Evolutionary conservation across 805 yeast genomes (phyloP), one percentile per base, ranked within the genome.

Genomic region (Dipodascopsis uninucleata): DNA sequence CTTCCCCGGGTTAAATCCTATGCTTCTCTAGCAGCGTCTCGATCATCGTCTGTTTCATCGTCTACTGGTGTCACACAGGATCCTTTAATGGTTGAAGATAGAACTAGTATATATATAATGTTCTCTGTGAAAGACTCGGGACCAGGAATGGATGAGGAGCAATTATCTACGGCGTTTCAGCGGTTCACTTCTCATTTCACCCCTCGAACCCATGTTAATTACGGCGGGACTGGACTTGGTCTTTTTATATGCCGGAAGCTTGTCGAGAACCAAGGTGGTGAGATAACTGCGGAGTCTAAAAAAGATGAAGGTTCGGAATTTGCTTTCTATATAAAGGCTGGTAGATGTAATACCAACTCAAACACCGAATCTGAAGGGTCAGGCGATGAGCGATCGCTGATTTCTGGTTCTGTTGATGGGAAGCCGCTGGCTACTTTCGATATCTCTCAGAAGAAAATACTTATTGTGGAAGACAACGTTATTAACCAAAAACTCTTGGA

Each of bases 171-270:
- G 49, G 95, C 93, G 1, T 90, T 90, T 63, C 97, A 90, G 58
- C 96, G 97, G 1, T 90, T 90, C 70, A 89, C 90, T 14, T 97
- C 93, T 66, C 97, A 97, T 43, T 97, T 90, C 61, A 95, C 88
- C 63, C 87, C 96, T 0, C 70, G 86, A 23, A 85, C 95, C 6
- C 73, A 95, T 31, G 55, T 36, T 58, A 85, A 89, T 45, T 82
- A 84, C 61, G 97, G 97, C 46, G 98, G 97, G 53, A 89, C 97
- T 0, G 98, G 98, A 1, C 70, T 93, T 37, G 98, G 98, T 1
- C 74, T 93, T 34, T 76, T 81, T 1, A 93, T 90, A 59, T 90
- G 96, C 65, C 73, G 87, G 43, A 96, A 89, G 64, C 74, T 93
- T 49, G 96, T 96, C 0, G 76, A 75, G 31, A 79, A 88, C 79